Evolutionary conservation across 2,329 filamentous ascomycete genomes (phyloP), one percentile per base, ranked within the genome.

Genomic region (Beauveria sp.): DNA sequence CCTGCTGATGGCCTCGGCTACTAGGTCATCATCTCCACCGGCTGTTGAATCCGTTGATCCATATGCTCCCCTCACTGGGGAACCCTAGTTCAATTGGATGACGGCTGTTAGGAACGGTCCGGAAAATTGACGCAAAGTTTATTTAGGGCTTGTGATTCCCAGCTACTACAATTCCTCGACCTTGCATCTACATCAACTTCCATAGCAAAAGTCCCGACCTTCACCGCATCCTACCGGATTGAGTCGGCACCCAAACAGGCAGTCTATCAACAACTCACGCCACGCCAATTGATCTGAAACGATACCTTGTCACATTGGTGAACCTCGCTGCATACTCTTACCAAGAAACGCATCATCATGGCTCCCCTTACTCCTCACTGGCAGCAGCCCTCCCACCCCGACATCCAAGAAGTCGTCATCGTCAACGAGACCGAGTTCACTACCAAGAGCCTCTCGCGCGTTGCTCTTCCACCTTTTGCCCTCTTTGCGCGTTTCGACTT

Each of bases 401-500:
- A 76, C 50, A 74, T 86, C 66, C 83, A 85, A 69, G 74, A 84
- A 63, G 83, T 87, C 68, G 71, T 84, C 65, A 60, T 59, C 22
- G 73, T 80, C 71, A 79, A 80, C 69, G 75, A 79, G 60, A 73
- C 76, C 64, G 78, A 80, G 63, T 88, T 83, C 74, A 81, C 80
- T 65, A 83, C 84, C 65, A 86, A 85, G 73, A 85, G 83, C 69
- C 69, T 84, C 65, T 85, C 85, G 46, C 80, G 74, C 64, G 73
- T 83, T 62, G 67, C 76, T 20, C 74, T 88, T 50, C 78, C 85
- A 2, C 82, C 85, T 2, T 88, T 88, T 73, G 84, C 80, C 42
- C 75, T 89, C 53, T 89, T 84, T 64, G 87, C 88, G 58, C 87
- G 86, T 71, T 74, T 91, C 71, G 76, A 77, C 43, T 88, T 87